A percentile compares a stretch with the other conserved stretches of the same genome.
Evolutionary conservation across 306 rosid genomes (phyloP).

Genomic region (Cicer cuneatum): DNA sequence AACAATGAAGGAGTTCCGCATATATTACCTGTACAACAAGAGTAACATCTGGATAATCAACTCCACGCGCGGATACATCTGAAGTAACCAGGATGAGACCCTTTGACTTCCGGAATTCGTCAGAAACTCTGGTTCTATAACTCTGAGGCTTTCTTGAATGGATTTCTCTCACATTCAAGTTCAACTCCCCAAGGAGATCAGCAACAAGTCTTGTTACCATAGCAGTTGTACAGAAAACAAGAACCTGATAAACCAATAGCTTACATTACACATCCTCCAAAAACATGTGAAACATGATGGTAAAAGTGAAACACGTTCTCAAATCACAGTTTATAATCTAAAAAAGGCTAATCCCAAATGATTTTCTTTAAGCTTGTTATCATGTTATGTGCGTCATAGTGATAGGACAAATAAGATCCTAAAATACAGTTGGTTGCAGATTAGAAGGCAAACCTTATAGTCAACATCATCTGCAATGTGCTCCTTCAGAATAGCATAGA

Average conservation of each 20-base stretch:
- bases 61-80: slow-evolving; percentile 98
- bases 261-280: slow-evolving; percentile 39
- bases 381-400: background rate
- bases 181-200: slow-evolving; percentile 81
- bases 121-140: slow-evolving; percentile 89
- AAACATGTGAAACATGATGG: slow-evolving; percentile 1
- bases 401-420: background rate
- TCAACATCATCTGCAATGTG: slow-evolving; percentile 92
- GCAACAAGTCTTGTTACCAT: slow-evolving; percentile 92
- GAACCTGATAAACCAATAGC: slow-evolving; percentile 67
- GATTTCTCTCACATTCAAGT: slow-evolving; percentile 93
- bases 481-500: slow-evolving; percentile 75
- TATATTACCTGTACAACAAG: slow-evolving; percentile 82
- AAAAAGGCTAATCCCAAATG: slow-evolving; percentile 3
- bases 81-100: slow-evolving; percentile 91
- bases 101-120: slow-evolving; percentile 93
- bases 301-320: slow-evolving; percentile 10
- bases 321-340: slow-evolving; percentile 14
- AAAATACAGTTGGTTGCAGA: slow-evolving; percentile 28
- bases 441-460: slow-evolving; percentile 70
- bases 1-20: slow-evolving; percentile 29
- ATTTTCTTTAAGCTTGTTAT: slow-evolving; percentile 6
- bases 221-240: slow-evolving; percentile 98
- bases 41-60: slow-evolving; percentile 94
- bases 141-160: slow-evolving; percentile 94